Evolutionary conservation across 2,329 filamentous ascomycete genomes (phyloP), one percentile per base, ranked within the genome.

Genomic region (Moelleriella libera): DNA sequence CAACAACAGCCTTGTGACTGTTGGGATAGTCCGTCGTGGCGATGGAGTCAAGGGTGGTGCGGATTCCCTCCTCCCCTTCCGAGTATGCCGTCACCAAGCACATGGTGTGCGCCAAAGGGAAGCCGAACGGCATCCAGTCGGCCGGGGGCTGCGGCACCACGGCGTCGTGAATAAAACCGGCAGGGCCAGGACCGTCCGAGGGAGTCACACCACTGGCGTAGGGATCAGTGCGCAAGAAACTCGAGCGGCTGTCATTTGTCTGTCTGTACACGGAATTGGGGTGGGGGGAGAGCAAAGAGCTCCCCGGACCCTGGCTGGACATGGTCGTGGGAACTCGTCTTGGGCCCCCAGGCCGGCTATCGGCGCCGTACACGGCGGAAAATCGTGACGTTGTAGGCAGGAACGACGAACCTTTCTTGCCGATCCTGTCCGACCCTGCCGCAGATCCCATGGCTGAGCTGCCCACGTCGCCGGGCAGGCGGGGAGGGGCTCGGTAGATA

Each of bases 11-110:
- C 68, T 98, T 98, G 75, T 98, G 94, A 64, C 90, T 97, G 74
- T 98, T 98, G 45, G 92, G 92, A 58, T 98, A 98, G 64, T 98
- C 94, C 3, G 92, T 98, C 67, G 87, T 94, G 45, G 90, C 92
- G 61, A 98, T 84, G 1, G 92, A 98, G 67, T 98, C 89, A 30
- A 98, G 71, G 1, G 92, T 98, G 0, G 89, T 95, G 44, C 92
- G 84, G 48, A 98, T 78, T 59, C 90, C 92, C 50, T 94, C 84
- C 53, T 84, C 87, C 54, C 92, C 92, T 69, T 98, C 92, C 0
- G 92, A 98, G 64, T 98, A 98, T 14, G 88, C 88, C 30, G 94
- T 98, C 45, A 98, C 89, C 54, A 98, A 68, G 64, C 90, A 97
- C 60, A 98, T 88, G 1, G 86, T 76, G 65, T 98, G 92, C 44